A percentile compares a stretch with the other conserved stretches of the same genome.
phyloP scores from a whole-genome alignment of 129 eudicot genomes.

The Heracleum sosnowskyi region DNA sequence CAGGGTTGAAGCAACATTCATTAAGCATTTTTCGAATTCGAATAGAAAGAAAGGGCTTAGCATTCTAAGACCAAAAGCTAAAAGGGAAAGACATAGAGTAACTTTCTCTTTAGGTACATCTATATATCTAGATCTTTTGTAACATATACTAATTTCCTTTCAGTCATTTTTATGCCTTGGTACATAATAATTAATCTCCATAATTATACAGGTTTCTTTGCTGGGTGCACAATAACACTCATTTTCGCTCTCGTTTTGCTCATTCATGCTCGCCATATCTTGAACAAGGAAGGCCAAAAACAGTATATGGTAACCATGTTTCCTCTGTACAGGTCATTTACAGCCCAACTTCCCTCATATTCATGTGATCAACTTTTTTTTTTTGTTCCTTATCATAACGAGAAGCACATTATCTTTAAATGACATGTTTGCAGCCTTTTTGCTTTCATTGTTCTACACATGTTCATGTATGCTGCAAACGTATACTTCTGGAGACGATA shows the following conservation, averaged over 20 bases:
- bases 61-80: slow-evolving; percentile 25
- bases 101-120: slow-evolving; percentile 36
- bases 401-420: not conserved
- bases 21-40: slow-evolving; percentile 43
- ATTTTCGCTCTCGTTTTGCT: slow-evolving; percentile 25
- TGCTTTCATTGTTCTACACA: slow-evolving; percentile 36
- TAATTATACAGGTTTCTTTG: slow-evolving; percentile 26
- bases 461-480: slow-evolving; percentile 32
- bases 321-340: slow-evolving; percentile 34
- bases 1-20: slow-evolving; percentile 41
- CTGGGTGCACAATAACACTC: slow-evolving; percentile 35
- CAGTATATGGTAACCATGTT: slow-evolving; percentile 34
- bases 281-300: slow-evolving; percentile 15
- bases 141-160: not conserved
- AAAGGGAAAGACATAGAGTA: slow-evolving; percentile 38
- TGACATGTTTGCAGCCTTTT: slow-evolving; percentile 28
- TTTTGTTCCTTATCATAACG: not conserved
- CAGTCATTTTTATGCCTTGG: not conserved
- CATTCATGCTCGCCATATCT: slow-evolving; percentile 18
- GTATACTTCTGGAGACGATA: slow-evolving; percentile 40
- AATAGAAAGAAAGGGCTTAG: slow-evolving; percentile 43
- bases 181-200: not conserved
- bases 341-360: not conserved
- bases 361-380: not conserved
- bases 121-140: not conserved